Percentiles rank a stretch among this genome's conserved stretches.
phyloP scores from a whole-genome alignment of 208 protist species.

The Zelonia costaricensis region DNA sequence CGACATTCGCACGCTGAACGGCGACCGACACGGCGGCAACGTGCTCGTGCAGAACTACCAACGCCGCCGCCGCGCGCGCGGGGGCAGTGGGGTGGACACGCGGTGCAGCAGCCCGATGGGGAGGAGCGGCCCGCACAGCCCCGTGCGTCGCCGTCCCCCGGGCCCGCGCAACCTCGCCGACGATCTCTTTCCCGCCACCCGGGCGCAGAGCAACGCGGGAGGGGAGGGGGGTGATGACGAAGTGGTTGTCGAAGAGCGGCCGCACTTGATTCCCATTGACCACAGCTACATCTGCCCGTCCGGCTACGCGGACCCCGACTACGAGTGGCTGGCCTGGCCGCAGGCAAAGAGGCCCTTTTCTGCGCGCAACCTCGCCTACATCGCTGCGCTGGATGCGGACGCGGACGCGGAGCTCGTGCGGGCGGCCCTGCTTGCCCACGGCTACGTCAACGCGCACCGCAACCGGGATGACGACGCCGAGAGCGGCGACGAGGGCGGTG shows the following conservation, averaged over 20 bases:
- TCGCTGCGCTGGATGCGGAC: constrained; percentile 47
- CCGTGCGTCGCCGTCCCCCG: no score
- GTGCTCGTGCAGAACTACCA: constrained; percentile 48
- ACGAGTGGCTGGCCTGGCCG: constrained; percentile 84
- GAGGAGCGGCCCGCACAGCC: no score
- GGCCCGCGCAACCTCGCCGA: no score
- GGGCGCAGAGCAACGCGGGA: no score
- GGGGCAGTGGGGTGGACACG: neutral
- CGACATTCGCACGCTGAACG: constrained; percentile 76
- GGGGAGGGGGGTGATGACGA: no score
- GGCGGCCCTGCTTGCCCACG: constrained; percentile 29
- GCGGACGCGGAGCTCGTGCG: constrained; percentile 59
- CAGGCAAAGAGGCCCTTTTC: constrained; percentile 73
- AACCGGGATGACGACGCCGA: neutral
- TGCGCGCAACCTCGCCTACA: constrained; percentile 41
- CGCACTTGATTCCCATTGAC: constrained; percentile 81
- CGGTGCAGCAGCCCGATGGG: no score
- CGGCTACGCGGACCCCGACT: constrained; percentile 75
- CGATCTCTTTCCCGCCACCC: no score
- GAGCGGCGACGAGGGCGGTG: neutral
- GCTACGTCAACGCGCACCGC: neutral
- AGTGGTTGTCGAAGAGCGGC: neutral
- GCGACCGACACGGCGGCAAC: constrained; percentile 81
- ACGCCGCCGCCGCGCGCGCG: neutral
- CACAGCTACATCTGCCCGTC: constrained; percentile 85